Evolutionary conservation across 1,284 basidiomycete genomes (phyloP), one percentile per base, ranked within the genome.

Genomic region (Tilletia horrida): DNA sequence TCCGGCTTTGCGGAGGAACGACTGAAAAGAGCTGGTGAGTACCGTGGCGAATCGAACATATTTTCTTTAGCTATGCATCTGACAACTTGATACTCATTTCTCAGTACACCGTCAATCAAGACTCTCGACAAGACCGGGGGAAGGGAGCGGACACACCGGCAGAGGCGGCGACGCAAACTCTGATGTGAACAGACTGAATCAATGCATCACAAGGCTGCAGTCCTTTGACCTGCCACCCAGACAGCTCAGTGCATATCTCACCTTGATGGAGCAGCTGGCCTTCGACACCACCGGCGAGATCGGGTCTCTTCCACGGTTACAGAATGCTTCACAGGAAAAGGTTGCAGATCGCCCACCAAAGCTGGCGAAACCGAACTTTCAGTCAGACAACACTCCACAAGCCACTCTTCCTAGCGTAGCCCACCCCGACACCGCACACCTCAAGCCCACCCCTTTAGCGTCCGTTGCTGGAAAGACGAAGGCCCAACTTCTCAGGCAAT

Each of bases 1-100:
- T 21, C 27, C 23, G 50, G 50, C 23, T 52, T 52, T 52, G 50
- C 50, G 18, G 50, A 52, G 3, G 50, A 52, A 27, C 50, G 50
- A 7, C 50, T 52, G 21, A 21, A 21, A 27, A 52, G 50, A 52
- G 50, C 50, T 14, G 27, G 50, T 52, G 50, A 27, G 50, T 52
- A 13, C n/a, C 50, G 1, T 8, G 43, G 18, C 43, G 43, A 9
- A 44, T 44, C 18, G 43, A 44, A 44, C 43, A n/a, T n/a, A 11
- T 45, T 45, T 45, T 11, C 13, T 45, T n/a, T 45, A n/a, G n/a
- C 13, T 13, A 45, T 45, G 43, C 43, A 45, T n/a, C 2, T 7
- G 18, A 2, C 47, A 7, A 48, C 47, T 23, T 48, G 47, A 14
- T 25, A 1, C 23, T 13, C 13, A 52, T 40, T 40, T 40, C 35